Base-by-base conservation (phyloP, 495 filamentous ascomycete species). In the Thozetella sp. region DNA sequence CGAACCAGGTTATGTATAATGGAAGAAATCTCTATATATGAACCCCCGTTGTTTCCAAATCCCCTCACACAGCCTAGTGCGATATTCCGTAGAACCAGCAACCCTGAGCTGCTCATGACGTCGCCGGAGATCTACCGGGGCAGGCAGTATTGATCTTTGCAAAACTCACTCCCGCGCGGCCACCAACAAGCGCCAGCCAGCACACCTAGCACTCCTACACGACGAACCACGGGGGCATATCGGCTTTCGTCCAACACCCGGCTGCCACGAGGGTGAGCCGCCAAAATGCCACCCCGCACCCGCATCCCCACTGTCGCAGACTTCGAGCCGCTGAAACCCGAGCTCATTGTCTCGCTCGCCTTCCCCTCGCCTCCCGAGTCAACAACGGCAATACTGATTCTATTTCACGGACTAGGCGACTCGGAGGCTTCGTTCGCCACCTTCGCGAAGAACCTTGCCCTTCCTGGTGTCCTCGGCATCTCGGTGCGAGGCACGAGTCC, bases 321-420 rank as follows among this genome's bases (percentile, higher is more conserved):
- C 45, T 57, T 57, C 55, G 25, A 46, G 25, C 55, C 40, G 2
- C 55, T 57, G 4, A 19, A 48, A n/a, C 57, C 69, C 54, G 55
- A 57, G 1, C 55, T 79, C 30, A 63, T 69, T 24, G 24, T 72
- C 50, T 59, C 66, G 6, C 64, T 78, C 11, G 52, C 63, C 40
- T 75, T 67, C 64, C 76, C 79, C 15, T 30, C 67, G 20, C 70
- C 79, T 1, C 72, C 68, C 6, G 79, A 80, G 53, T 73, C 74
- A 1, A 77, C 86, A 55, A 88, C 86, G 20, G 87, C 93, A 65
- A 81, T 97, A 67, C 89, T 98, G 37, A 72, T 97, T 70, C 85
- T 97, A 52, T 87, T 97, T 45, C 94, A 99, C 75, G 93, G 94
- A 56, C 83, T 98, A 2, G 95, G 95, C 26, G 94, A 97, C 72